A percentile compares a stretch with the other conserved stretches of the same genome.
These are phyloP conservation scores for Cladosporium sphaerospermum DNA, from an alignment of 2,329 filamentous ascomycete genomes.

Conservation along the genomic window DNA sequence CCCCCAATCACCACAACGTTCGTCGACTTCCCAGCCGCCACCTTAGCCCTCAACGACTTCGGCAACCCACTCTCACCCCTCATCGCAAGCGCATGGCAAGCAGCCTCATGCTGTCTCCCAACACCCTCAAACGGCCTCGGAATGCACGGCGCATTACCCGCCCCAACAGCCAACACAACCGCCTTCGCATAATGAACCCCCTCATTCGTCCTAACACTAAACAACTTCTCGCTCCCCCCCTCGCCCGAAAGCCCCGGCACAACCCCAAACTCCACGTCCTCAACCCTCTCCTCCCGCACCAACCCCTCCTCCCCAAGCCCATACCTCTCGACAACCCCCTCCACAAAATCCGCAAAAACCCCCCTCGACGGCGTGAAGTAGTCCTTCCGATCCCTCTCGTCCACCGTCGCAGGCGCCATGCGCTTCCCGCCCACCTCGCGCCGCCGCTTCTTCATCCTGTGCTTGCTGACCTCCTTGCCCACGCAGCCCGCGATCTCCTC, in stretches of 20 bases:
- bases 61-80: slow-evolving; percentile 4
- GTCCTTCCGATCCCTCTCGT: slow-evolving; percentile 43
- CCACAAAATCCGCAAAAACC: slow-evolving; percentile 39
- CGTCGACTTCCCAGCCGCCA: slow-evolving; percentile 40
- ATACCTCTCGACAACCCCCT: slow-evolving; percentile 35
- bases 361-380: slow-evolving; percentile 38
- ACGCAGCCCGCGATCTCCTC: slow-evolving; percentile 68
- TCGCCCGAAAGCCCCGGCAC: slow-evolving; percentile 38
- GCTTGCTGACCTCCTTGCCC: slow-evolving; percentile 74
- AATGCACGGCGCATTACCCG: slow-evolving; percentile 54
- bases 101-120: slow-evolving; percentile 38
- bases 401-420: slow-evolving; percentile 32
- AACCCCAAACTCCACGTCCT: slow-evolving; percentile 55
- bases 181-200: slow-evolving; percentile 51
- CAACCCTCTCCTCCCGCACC: slow-evolving; percentile 55
- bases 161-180: slow-evolving; percentile 65
- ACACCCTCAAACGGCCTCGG: slow-evolving; percentile 31
- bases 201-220: slow-evolving; percentile 56
- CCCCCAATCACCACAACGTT: slow-evolving; percentile 67
- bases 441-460: slow-evolving; percentile 59
- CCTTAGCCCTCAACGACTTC: slow-evolving; percentile 42
- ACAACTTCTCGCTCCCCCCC: slow-evolving; percentile 45
- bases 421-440: slow-evolving; percentile 7
- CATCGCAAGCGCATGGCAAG: slow-evolving; percentile 50
- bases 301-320: slow-evolving; percentile 44